phyloP scores from a whole-genome alignment of 2,329 filamentous ascomycete genomes.

The Reticulascus tulasneorum region DNA sequence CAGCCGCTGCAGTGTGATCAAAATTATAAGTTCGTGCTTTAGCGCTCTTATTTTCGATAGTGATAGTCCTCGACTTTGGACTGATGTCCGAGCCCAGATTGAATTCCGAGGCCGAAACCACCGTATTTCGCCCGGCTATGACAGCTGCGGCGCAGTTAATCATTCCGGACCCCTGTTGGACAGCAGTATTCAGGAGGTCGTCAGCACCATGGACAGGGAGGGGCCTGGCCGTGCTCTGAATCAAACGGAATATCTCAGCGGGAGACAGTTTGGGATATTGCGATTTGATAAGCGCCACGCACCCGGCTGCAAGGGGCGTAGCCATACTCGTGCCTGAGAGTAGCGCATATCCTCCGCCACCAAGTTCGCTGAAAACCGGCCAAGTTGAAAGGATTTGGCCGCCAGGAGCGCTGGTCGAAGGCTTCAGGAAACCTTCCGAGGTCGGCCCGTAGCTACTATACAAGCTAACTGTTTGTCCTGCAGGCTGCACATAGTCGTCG shows the following conservation, averaged over 20 bases:
- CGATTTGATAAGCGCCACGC: neutral
- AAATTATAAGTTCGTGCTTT: slow-evolving; percentile 3
- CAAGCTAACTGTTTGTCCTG: too few relatives aligned
- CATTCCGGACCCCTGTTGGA: slow-evolving; percentile 7
- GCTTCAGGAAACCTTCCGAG: slow-evolving; percentile 52
- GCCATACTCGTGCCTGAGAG: neutral
- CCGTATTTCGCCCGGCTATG: slow-evolving; percentile 1
- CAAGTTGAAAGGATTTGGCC: neutral
- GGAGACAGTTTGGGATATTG: neutral
- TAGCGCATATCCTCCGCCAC: neutral
- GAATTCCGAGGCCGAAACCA: slow-evolving; percentile 7
- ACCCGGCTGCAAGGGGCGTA: neutral
- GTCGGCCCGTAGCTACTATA: slow-evolving; percentile 64
- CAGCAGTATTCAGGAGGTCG: slow-evolving; percentile 2
- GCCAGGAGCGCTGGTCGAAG: neutral
- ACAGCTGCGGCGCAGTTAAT: slow-evolving; percentile 5
- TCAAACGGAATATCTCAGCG: neutral
- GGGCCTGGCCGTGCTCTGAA: neutral
- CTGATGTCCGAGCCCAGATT: slow-evolving; percentile 2
- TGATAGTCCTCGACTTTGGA: slow-evolving; percentile 2
- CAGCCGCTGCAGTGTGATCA: slow-evolving; percentile 4
- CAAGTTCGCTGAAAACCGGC: too few relatives aligned
- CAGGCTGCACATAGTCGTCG: too few relatives aligned
- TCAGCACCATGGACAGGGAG: too few relatives aligned
- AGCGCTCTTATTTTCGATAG: slow-evolving; percentile 6